Base-by-base conservation (phyloP, 345 rosid genomes). In the Aquilaria yunnanensis region DNA sequence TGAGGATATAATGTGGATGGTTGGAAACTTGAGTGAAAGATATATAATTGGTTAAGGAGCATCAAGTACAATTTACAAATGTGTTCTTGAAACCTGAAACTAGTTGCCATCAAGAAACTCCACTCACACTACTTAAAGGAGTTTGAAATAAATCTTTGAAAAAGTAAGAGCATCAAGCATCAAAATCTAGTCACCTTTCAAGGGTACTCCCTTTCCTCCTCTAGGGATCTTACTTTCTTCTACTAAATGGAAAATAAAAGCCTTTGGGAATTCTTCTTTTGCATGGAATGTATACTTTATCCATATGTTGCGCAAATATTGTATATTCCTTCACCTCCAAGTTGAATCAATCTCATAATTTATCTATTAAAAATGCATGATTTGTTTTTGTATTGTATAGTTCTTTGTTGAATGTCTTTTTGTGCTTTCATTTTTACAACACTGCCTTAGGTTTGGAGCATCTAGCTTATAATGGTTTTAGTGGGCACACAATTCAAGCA, bases 241-340 rank as follows among this genome's bases (percentile, higher is more conserved):
- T 97, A 94, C 69, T 94, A 85, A 61, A 88, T 94, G 97, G 99
- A 94, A 33, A 94, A 85, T 72, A 97, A 97, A 60, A 94, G 97
- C 73, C 96, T 94, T 59, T 90, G 95, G 95, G 99, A 90, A 23
- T 23, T 23, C 23, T 23, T 82, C 82, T 85, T 51, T 95, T 90
- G 66, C 99, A 94, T 54, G 95, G 99, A 86, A 62, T 67, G 82
- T 64, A 70, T 56, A 51, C 12, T 3, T 59, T 45, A 23, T 23
- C 23, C 23, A 23, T 23, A 23, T 23, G 23, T 23, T 23, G 23
- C 23, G 23, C 23, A 23, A 23, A 23, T 23, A 23, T 23, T 1
- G 23, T 23, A 23, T 23, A 23, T 23, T 23, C 23, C 23, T 23
- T 23, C 23, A 23, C 23, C 23, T 23, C 23, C 23, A 23, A 23